These are phyloP conservation scores for Cladophialophora psammophila DNA, from an alignment of 2,329 filamentous ascomycete species.

Conservation along the genomic window DNA sequence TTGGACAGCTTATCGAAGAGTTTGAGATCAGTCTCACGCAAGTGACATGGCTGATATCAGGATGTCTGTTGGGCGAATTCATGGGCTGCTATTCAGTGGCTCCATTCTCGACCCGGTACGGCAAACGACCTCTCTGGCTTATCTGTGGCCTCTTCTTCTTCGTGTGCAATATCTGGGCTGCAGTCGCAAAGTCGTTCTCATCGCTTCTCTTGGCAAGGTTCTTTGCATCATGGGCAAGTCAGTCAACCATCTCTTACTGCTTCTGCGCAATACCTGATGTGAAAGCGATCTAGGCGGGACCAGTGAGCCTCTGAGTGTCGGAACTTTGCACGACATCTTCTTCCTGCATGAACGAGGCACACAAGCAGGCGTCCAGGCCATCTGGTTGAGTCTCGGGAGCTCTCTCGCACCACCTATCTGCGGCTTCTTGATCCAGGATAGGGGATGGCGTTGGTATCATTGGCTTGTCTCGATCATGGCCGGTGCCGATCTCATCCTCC, in stretches of 20 bases:
- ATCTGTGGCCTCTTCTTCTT: not conserved
- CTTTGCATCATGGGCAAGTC: conserved; percentile 3
- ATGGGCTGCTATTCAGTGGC: conserved; percentile 3
- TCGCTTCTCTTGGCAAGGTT: conserved; percentile 3
- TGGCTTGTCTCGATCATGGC: conserved; percentile 46
- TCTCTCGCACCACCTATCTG: conserved; percentile 38
- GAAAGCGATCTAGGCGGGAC: not conserved
- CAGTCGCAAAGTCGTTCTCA: not conserved
- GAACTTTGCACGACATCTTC: conserved; percentile 64
- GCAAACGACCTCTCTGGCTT: conserved; percentile 6
- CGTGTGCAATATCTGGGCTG: not conserved
- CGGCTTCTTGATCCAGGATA: conserved; percentile 45
- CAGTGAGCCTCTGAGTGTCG: conserved; percentile 55
- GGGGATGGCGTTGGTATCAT: conserved; percentile 51
- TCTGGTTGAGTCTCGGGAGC: conserved; percentile 28
- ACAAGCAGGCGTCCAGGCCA: conserved; percentile 44
- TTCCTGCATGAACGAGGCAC: conserved; percentile 63
- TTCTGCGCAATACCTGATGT: not conserved
- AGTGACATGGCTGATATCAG: conserved; percentile 33
- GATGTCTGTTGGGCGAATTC: not conserved
- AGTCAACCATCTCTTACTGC: not conserved
- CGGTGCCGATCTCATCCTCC: conserved; percentile 43
- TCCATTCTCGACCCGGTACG: conserved; percentile 2
- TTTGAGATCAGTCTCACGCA: conserved; percentile 11
- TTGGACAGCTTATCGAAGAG: conserved; percentile 14